Conservation (phyloP, 139 green algal species). For the Nannochloris sp. region DNA sequence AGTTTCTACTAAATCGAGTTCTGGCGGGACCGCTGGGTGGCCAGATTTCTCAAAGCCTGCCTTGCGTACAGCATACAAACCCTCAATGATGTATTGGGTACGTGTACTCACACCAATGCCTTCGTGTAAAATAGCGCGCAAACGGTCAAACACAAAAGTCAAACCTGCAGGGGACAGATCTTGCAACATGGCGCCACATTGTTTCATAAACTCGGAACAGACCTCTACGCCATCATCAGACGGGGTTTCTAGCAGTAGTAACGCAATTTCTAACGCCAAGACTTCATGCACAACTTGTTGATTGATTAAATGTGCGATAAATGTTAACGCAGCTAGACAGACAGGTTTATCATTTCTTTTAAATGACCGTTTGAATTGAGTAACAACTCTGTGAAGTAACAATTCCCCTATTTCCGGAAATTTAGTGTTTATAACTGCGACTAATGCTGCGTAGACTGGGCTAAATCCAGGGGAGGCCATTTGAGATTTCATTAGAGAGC, state of each 20-base stretch:
- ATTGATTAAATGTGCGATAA: conserved; percentile 94
- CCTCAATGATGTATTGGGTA: conserved; percentile 90
- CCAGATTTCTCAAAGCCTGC: conserved; percentile 65
- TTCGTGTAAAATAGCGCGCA: conserved; percentile 82
- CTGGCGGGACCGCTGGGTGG: conserved; percentile 48
- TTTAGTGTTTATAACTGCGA: conserved; percentile 97
- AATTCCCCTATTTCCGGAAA: conserved; percentile 81
- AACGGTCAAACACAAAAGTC: conserved; percentile 79
- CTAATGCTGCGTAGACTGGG: conserved; percentile 82
- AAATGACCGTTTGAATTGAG: conserved; percentile 89
- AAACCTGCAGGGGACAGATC: conserved; percentile 23
- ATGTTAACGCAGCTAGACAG: conserved; percentile 66
- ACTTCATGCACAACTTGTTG: conserved; percentile 84
- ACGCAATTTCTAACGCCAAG: conserved; percentile 84
- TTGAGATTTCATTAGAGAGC: conserved; percentile 89
- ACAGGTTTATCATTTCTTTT: conserved; percentile 95
- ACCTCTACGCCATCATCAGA: conserved; percentile 90
- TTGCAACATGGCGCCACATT: conserved; percentile 32
- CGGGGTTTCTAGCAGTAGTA: conserved; percentile 87
- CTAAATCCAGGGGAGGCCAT: conserved; percentile 83
- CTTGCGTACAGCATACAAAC: conserved; percentile 85
- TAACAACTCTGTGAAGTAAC: conserved; percentile 57
- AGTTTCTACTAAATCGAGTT: conserved; percentile 90
- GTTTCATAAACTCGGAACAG: conserved; percentile 61
- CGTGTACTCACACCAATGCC: conserved; percentile 75